These are phyloP conservation scores for Capillidium rhysosporum DNA, from an alignment of 371 early-diverging fungal genomes.

Conservation along the genomic window DNA sequence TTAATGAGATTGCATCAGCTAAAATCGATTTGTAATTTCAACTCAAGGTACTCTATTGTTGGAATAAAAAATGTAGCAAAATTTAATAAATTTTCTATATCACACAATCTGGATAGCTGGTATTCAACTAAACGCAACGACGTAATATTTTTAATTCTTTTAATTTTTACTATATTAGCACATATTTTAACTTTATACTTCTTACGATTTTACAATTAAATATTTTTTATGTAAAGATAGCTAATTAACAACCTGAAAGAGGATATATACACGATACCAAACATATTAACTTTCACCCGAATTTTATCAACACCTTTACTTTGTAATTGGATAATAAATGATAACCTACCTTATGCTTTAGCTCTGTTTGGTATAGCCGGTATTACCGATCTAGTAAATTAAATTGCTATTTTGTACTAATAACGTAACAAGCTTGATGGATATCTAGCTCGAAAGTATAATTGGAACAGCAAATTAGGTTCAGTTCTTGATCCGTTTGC, in stretches of 20 bases:
- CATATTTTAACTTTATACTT: no score
- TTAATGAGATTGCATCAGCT: no score
- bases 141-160: no score
- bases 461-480: constrained; percentile 70
- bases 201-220: no score
- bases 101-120: no score
- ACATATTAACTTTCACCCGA: constrained; percentile 60
- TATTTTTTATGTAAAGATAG: no score
- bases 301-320: constrained; percentile 60
- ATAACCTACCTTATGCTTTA: constrained; percentile 43
- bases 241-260: constrained; percentile 18
- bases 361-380: constrained; percentile 57
- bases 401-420: background rate
- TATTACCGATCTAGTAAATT: constrained; percentile 56
- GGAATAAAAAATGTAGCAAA: no score
- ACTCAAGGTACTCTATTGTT: no score
- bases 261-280: constrained; percentile 78
- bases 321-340: constrained; percentile 64
- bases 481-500: constrained; percentile 91
- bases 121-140: no score
- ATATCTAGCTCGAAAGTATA: constrained; percentile 70
- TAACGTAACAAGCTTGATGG: constrained; percentile 51
- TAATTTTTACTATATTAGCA: no score
- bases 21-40: no score
- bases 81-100: no score